Conservation (phyloP, 306 rosid genomes). For the Sphenostylis stenocarpa region DNA sequence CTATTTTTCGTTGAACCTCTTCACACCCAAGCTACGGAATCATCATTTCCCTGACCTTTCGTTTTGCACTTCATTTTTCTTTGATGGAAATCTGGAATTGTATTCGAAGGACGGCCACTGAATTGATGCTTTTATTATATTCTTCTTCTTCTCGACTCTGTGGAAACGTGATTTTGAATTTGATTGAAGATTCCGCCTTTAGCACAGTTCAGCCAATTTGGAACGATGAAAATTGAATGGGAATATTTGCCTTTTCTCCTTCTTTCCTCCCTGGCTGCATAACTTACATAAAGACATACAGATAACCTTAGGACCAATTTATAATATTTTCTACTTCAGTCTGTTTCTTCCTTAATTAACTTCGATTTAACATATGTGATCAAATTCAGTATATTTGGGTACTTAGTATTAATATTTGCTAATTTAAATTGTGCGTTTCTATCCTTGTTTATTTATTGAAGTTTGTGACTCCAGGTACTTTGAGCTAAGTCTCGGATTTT, state of each 20-base stretch:
- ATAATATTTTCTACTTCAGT: not conserved
- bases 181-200: not conserved
- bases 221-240: slow-evolving; percentile 2
- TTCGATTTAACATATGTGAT: not conserved
- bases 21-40: not conserved
- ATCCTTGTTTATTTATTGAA: not conserved
- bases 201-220: not conserved
- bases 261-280: not conserved
- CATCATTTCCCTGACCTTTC: not conserved
- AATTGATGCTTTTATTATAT: not conserved
- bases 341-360: slow-evolving; percentile 3
- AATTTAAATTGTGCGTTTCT: not conserved
- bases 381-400: slow-evolving; percentile 17
- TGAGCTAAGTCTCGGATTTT: not conserved
- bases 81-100: not conserved
- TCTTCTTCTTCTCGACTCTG: not conserved
- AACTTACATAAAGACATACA: not conserved
- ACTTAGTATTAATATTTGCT: not conserved
- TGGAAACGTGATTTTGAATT: not conserved
- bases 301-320: not conserved
- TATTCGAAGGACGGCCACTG: not conserved
- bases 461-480: not conserved
- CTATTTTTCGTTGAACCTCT: not conserved
- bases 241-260: not conserved
- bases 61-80: not conserved